Base-by-base conservation (phyloP, 768 basidiomycete species). In the Calocera viscosa region DNA sequence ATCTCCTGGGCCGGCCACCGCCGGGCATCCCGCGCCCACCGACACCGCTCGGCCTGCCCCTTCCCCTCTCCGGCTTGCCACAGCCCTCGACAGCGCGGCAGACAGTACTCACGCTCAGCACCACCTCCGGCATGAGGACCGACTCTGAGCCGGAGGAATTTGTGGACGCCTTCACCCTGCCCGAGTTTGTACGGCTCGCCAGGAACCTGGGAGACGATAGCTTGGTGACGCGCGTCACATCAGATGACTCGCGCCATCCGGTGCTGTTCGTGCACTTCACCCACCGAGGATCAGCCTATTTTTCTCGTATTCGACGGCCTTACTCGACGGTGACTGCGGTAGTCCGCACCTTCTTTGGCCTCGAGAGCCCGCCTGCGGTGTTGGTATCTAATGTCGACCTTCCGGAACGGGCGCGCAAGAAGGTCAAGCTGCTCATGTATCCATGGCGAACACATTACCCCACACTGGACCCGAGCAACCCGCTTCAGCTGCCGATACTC, bases 371-470 rank as follows among this genome's bases (percentile, higher is more conserved):
- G 2, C 14, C 53, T 2, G 53, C 53, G 2, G 53, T 60, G 10
- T 10, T 60, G 5, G 2, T 60, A 10, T 28, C 26, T 5, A 60
- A 60, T 22, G 30, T 32, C 53, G 53, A 60, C 53, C 53, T 60
- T 10, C 26, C 24, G 16, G 53, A 60, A 32, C 53, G 53, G 2
- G 16, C 11, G 30, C 11, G 53, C 14, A 60, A 60, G 53, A 60
- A 60, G 30, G 53, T 60, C 53, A 60, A 60, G 53, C 53, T 60
- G 2, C 53, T 60, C 7, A 60, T 60, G 16, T 60, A 60, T 32
- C 53, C 53, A 3, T 60, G 53, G 53, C 53, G 53, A 19, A 26
- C 53, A 19, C 53, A 60, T 19, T 60, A 60, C 53, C 53, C 53
- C 2, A 60, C 53, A 2, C 53, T 60, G 22, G 53, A 60, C 53